Evolutionary conservation across 2,329 filamentous ascomycete species (phyloP).

Genomic region (Tolypocladium paradoxum): DNA sequence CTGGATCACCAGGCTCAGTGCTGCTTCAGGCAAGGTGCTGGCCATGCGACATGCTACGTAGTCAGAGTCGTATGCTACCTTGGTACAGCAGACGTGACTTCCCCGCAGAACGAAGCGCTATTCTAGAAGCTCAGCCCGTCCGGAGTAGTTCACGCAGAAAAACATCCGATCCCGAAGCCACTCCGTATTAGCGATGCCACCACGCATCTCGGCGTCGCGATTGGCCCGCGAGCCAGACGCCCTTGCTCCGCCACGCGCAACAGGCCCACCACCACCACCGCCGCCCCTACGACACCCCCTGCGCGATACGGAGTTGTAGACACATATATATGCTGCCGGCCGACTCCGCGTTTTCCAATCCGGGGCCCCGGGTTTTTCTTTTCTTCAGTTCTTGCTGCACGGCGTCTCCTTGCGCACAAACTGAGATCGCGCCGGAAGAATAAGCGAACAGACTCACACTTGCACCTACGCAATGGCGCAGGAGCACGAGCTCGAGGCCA

Average conservation of each 20-base stretch:
- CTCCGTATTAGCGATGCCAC: background rate
- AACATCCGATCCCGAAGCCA: too few species aligned
- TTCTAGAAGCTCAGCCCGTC: background rate
- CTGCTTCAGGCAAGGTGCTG: background rate
- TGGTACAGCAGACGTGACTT: too few species aligned
- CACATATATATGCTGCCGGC: background rate
- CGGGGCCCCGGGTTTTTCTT: background rate
- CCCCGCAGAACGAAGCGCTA: background rate
- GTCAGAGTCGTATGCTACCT: too few species aligned
- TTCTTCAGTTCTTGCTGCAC: background rate
- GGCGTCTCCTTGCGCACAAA: background rate
- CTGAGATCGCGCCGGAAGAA: too few species aligned
- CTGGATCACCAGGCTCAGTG: background rate
- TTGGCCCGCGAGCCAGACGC: background rate
- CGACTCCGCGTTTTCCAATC: background rate
- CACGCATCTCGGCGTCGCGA: too few species aligned
- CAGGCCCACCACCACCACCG: too few species aligned
- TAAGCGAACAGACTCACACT: too few species aligned
- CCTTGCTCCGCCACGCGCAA: background rate
- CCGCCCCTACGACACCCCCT: background rate
- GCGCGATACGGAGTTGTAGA: too few species aligned
- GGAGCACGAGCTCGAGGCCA: background rate
- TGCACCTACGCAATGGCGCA: background rate
- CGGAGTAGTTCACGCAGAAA: too few species aligned
- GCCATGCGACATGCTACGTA: too few species aligned